A percentile compares a stretch with the other conserved stretches of the same genome.
Conservation (phyloP, 2,329 filamentous ascomycete species). For the Aspergillus jensenii region DNA sequence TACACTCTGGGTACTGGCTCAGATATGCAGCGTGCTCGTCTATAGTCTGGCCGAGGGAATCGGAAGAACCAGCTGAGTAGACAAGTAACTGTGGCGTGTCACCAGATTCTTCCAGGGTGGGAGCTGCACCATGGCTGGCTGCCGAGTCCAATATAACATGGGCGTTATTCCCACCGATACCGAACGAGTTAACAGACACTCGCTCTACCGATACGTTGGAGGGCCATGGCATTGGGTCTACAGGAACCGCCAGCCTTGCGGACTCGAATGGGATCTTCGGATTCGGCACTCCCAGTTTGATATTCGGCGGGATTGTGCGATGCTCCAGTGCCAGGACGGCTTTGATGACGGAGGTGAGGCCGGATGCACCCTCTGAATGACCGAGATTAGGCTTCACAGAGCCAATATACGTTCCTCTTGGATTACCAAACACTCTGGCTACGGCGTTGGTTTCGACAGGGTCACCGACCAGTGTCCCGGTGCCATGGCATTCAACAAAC, state of each 20-base stretch:
- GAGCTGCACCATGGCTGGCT: not conserved
- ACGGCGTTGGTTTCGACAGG: conserved; percentile 26
- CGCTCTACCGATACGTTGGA: not conserved
- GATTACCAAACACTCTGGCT: conserved; percentile 15
- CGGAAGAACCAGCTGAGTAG: not conserved
- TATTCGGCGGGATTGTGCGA: conserved; percentile 4
- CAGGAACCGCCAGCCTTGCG: not conserved
- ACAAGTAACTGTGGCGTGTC: not conserved
- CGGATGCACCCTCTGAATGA: conserved; percentile 28
- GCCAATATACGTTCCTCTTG: conserved; percentile 16
- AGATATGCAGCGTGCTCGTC: no score
- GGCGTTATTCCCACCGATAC: not conserved
- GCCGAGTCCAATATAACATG: not conserved
- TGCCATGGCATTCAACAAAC: conserved; percentile 35
- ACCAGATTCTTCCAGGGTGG: not conserved
- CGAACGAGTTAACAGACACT: not conserved
- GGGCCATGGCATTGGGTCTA: not conserved
- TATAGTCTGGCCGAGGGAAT: no score
- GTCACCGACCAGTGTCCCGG: conserved; percentile 28
- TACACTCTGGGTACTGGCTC: no score
- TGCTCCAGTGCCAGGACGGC: conserved; percentile 15
- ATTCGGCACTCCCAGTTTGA: not conserved
- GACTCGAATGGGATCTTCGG: not conserved
- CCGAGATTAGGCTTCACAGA: conserved; percentile 32
- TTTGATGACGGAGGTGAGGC: conserved; percentile 24